phyloP scores from a whole-genome alignment of 2,329 filamentous ascomycete genomes.

The Arachnomyces sp. region DNA sequence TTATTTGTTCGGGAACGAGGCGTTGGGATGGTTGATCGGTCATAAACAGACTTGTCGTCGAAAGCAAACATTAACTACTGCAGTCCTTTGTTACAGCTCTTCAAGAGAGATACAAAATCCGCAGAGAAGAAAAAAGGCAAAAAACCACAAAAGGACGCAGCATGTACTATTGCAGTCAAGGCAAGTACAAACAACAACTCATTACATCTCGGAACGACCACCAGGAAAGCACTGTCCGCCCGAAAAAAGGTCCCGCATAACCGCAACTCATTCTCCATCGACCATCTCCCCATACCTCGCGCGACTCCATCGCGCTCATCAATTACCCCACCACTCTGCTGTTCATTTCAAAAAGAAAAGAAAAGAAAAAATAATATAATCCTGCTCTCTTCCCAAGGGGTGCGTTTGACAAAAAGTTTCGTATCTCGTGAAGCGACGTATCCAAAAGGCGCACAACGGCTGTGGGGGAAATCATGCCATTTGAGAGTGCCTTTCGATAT shows the following conservation, averaged over 20 bases:
- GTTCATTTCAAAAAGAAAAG: not conserved
- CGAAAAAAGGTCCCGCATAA: not conserved
- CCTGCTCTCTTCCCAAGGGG: slow-evolving; percentile 2
- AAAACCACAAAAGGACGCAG: no score
- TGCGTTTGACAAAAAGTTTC: slow-evolving; percentile 5
- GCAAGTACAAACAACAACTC: not conserved
- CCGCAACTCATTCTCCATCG: not conserved
- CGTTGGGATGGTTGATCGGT: not conserved
- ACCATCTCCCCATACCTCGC: no score
- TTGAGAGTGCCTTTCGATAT: not conserved
- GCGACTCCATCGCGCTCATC: no score
- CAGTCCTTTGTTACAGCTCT: not conserved
- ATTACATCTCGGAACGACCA: not conserved
- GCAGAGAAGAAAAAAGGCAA: slow-evolving; percentile 1
- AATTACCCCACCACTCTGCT: no score
- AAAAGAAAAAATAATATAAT: slow-evolving; percentile 1
- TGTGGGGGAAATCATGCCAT: not conserved
- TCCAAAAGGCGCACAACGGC: slow-evolving; percentile 3
- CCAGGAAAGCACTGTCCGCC: not conserved
- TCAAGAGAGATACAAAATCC: no score
- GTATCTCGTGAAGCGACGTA: slow-evolving; percentile 4
- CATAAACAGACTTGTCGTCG: not conserved
- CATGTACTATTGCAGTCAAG: not conserved
- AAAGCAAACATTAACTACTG: not conserved
- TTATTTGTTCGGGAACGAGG: not conserved